Base-by-base conservation (phyloP, 768 basidiomycete species). In the Leccinum arenicola region DNA sequence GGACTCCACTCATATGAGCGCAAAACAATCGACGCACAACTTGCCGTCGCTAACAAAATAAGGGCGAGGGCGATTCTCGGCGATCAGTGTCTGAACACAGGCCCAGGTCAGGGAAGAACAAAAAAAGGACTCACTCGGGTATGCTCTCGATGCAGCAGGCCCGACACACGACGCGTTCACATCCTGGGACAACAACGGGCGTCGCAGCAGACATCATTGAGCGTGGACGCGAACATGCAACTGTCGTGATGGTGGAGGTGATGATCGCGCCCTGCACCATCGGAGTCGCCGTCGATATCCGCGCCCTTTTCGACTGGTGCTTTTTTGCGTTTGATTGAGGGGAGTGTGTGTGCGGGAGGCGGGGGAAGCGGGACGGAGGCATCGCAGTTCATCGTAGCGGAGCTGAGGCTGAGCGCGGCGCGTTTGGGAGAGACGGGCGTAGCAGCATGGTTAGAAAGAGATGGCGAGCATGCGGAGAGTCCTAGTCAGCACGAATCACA, bases 71-170 rank as follows among this genome's bases (percentile, higher is more conserved):
- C 15, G 36, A 15, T 36, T 7, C 36, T 36, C 36, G 36, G 36
- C 3, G 50, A 52, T 67, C 56, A 71, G 62, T 52, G 11, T 36
- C 48, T 43, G 21, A 36, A 36, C 36, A 43, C 48, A 51, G 54
- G 14, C 8, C 15, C 6, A 36, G 15, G 12, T 36, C 36, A 6
- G 27, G 38, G 15, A 5, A 4, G 4, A 27, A 52, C 4, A 21
- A 25, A 15, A 43, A 27, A 7, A 35, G 0, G 14, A 66, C 76
- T 64, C 60, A 77, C 76, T 75, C 73, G 54, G 61, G 58, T 2
- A 70, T 64, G 52, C 70, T 76, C 63, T 77, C 76, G 35, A 76
- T 56, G 25, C 73, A 75, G 36, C 76, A 77, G 33, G 66, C 64
- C 21, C 70, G 65, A 53, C 76, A 77, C 27, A 77, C 66, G 50